Evolutionary conservation across 352 stramenopile species (phyloP).

Genomic region (Phytophthora palmivora): DNA sequence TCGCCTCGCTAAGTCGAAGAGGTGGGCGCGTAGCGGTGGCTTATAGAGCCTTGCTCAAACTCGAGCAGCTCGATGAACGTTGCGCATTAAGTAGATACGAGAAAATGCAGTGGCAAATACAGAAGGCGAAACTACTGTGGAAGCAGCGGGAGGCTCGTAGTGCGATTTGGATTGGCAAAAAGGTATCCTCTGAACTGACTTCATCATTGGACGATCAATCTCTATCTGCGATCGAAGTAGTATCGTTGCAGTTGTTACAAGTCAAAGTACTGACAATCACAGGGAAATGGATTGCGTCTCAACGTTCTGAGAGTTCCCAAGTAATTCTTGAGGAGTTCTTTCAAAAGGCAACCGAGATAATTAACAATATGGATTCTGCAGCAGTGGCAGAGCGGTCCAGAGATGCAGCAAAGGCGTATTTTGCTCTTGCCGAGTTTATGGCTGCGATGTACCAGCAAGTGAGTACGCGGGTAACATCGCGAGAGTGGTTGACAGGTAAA

Average conservation of each 20-base stretch:
- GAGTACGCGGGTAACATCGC: conserved; percentile 80
- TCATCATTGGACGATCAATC: conserved; percentile 31
- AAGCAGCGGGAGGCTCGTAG: conserved; percentile 73
- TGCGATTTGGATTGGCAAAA: conserved; percentile 78
- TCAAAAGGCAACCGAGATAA: conserved; percentile 76
- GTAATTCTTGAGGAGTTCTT: conserved; percentile 95
- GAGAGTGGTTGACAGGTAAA: conserved; percentile 90
- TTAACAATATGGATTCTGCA: conserved; percentile 50
- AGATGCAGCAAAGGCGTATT: conserved; percentile 75
- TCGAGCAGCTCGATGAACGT: conserved; percentile 59
- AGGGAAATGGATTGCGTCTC: conserved; percentile 93
- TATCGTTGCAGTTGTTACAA: conserved; percentile 59
- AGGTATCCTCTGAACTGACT: conserved; percentile 54
- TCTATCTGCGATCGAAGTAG: conserved; percentile 12
- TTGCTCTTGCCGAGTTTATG: conserved; percentile 92
- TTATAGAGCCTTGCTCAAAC: conserved; percentile 66
- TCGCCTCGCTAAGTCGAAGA: conserved; percentile 67
- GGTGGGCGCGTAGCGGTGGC: conserved; percentile 69
- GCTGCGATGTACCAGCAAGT: conserved; percentile 93
- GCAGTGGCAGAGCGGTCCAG: conserved; percentile 48
- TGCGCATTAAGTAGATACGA: conserved; percentile 48
- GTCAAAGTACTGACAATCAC: conserved; percentile 78
- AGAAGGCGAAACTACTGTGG: conserved; percentile 85
- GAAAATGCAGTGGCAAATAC: conserved; percentile 68
- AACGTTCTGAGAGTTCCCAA: conserved; percentile 92